phyloP scores from a whole-genome alignment of 495 filamentous ascomycete genomes.

The Xylaria curta region DNA sequence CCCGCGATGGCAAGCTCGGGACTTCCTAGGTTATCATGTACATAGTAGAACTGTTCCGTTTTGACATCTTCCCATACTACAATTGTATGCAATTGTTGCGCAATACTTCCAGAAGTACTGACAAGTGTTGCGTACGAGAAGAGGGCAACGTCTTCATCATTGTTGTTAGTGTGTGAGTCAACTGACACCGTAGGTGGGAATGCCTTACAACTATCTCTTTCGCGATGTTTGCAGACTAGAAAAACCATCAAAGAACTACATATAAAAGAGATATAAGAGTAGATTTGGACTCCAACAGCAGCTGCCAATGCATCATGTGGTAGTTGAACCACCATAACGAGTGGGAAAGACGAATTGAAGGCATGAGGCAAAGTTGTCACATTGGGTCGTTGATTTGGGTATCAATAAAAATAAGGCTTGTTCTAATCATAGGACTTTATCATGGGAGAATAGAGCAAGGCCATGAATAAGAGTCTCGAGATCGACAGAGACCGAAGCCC shows the following conservation, averaged over 20 bases:
- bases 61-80: constrained; percentile 51
- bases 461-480: background rate
- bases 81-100: constrained; percentile 55
- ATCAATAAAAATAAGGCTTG: background rate
- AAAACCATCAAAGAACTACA: constrained; percentile 45
- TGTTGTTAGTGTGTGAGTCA: constrained; percentile 17
- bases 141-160: constrained; percentile 48
- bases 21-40: constrained; percentile 41
- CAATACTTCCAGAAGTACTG: constrained; percentile 49
- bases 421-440: background rate
- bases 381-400: background rate
- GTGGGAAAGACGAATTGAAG: background rate
- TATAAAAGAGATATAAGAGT: constrained; percentile 49
- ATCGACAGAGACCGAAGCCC: background rate
- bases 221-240: constrained; percentile 52
- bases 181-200: background rate
- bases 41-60: constrained; percentile 47
- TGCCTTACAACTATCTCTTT: constrained; percentile 53
- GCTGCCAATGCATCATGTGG: constrained; percentile 46
- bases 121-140: constrained; percentile 47
- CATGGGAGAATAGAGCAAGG: background rate
- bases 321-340: constrained; percentile 49
- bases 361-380: constrained; percentile 12
- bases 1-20: constrained; percentile 56
- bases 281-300: constrained; percentile 48